phyloP scores from a whole-genome alignment of 2,329 filamentous ascomycete species.

The Neonectria coccinea region DNA sequence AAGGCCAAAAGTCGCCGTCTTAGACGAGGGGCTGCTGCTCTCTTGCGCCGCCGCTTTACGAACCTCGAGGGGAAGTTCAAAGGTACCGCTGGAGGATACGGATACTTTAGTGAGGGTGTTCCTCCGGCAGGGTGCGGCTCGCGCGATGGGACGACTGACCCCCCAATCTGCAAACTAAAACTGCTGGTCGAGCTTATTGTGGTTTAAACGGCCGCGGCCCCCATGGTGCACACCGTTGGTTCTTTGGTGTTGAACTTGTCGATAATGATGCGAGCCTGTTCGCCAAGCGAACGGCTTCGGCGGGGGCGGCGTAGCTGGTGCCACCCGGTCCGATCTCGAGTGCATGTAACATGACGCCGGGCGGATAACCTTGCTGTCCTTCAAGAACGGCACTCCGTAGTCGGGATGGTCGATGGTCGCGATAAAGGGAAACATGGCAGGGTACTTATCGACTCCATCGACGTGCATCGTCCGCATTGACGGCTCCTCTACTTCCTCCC shows the following conservation, averaged over 20 bases:
- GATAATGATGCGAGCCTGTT: conserved; percentile 8
- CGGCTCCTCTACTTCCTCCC: conserved; percentile 15
- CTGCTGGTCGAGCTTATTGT: conserved; percentile 10
- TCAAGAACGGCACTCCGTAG: not conserved
- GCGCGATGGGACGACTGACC: conserved; percentile 19
- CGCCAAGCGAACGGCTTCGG: conserved; percentile 8
- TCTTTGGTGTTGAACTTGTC: conserved; percentile 10
- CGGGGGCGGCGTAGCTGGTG: conserved; percentile 7
- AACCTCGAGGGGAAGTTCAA: not conserved
- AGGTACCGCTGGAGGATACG: not conserved
- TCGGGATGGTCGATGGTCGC: not conserved
- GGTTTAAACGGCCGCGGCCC: not conserved
- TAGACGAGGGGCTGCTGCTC: not conserved
- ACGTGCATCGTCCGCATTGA: conserved; percentile 23
- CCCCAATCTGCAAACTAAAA: conserved; percentile 23
- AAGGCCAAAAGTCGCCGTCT: conserved; percentile 17
- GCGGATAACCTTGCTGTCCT: not conserved
- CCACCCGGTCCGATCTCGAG: conserved; percentile 4
- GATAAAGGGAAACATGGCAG: conserved; percentile 1
- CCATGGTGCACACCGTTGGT: not conserved
- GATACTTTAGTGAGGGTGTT: conserved; percentile 4
- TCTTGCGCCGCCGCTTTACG: conserved; percentile 4
- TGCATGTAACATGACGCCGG: conserved; percentile 1
- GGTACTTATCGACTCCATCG: conserved; percentile 13
- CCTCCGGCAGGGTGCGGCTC: conserved; percentile 2